Percentiles rank a stretch among this genome's conserved stretches.
Conservation (phyloP, 2,329 filamentous ascomycete genomes). For the Nemania sp. region DNA sequence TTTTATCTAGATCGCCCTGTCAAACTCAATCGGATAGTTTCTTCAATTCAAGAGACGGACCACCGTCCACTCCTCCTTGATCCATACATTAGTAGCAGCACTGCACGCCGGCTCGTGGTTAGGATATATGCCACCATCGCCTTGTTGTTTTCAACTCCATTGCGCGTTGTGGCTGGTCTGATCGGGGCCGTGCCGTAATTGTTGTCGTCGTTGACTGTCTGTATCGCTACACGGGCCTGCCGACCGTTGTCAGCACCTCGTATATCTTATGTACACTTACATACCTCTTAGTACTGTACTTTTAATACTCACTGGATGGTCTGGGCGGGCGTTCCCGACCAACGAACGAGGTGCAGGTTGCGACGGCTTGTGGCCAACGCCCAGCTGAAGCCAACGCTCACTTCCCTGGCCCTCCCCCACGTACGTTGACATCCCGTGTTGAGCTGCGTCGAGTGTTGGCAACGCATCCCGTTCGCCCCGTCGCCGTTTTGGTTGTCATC, state of each 20-base stretch:
- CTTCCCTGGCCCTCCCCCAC: background rate
- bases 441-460: slow-evolving; percentile 2
- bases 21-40: background rate
- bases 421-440: background rate
- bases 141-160: too few species aligned
- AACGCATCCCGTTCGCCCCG: background rate
- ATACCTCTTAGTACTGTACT: background rate
- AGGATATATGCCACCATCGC: too few species aligned
- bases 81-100: too few species aligned
- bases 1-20: background rate
- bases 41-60: background rate
- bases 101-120: too few species aligned
- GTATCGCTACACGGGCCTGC: too few species aligned
- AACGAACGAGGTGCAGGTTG: background rate
- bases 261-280: background rate
- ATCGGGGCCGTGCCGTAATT: too few species aligned
- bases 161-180: too few species aligned
- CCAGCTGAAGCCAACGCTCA: slow-evolving; percentile 1
- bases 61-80: too few species aligned
- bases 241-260: background rate
- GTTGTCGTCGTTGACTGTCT: too few species aligned
- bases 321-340: background rate
- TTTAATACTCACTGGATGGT: background rate
- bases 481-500: background rate
- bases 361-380: background rate